These are phyloP conservation scores for Durio zibethinus DNA, from an alignment of 345 rosid genomes.

Conservation along the genomic window DNA sequence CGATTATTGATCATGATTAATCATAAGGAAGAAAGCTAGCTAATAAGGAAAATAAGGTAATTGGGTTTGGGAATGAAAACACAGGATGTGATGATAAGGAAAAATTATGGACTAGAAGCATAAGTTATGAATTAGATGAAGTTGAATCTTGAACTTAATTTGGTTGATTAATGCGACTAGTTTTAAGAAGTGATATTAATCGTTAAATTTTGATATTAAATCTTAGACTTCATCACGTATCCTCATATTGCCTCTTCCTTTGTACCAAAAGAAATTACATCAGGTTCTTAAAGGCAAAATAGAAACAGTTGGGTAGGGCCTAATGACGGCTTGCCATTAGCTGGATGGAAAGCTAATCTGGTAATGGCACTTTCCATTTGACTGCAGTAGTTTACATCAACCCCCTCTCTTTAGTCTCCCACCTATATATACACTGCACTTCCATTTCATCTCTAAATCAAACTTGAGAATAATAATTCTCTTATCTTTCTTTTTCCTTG, in stretches of 20 bases:
- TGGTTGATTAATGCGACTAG: too few relatives aligned
- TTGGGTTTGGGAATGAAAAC: background rate
- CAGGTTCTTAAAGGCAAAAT: background rate
- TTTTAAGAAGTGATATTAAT: too few relatives aligned
- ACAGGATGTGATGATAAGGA: background rate
- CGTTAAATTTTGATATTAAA: too few relatives aligned
- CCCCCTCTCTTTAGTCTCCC: conserved; percentile 13
- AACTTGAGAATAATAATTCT: background rate
- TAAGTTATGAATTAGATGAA: background rate
- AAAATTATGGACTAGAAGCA: background rate
- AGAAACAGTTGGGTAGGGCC: conserved; percentile 14
- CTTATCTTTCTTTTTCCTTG: background rate
- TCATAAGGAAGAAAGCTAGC: background rate
- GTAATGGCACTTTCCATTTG: conserved; percentile 32
- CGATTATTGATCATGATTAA: background rate
- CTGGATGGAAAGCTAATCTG: conserved; percentile 61
- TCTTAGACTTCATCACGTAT: too few relatives aligned
- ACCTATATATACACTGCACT: conserved; percentile 15
- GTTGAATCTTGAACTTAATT: too few relatives aligned
- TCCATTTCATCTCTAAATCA: conserved; percentile 22
- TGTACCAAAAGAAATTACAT: too few relatives aligned
- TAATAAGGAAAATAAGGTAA: background rate
- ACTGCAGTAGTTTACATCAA: conserved; percentile 31
- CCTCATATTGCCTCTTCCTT: too few relatives aligned
- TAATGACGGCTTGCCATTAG: conserved; percentile 62